Conservation (phyloP, 169 alveolate species). For the Cryptosporidium sp. region DNA sequence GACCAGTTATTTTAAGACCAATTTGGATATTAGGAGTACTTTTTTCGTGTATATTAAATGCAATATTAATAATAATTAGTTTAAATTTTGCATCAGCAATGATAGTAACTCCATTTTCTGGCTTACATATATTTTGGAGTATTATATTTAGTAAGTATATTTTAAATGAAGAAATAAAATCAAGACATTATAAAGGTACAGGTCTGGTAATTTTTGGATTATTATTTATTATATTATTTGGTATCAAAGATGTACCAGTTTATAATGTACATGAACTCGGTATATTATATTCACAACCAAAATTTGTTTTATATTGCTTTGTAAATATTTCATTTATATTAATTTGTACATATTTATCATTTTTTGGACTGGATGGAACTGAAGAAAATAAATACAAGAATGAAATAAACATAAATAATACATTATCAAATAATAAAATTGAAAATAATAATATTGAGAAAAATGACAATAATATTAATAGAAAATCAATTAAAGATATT, state of each 20-base stretch:
- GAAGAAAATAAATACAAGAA: background rate
- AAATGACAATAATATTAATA: background rate
- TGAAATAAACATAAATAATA: background rate
- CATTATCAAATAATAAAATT: background rate
- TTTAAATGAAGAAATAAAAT: slow-evolving; percentile 30
- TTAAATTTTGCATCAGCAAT: slow-evolving; percentile 65
- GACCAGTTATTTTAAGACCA: slow-evolving; percentile 61
- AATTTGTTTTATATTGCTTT: slow-evolving; percentile 22
- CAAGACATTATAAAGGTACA: slow-evolving; percentile 58
- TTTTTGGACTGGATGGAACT: slow-evolving; percentile 54
- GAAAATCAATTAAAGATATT: background rate
- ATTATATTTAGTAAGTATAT: slow-evolving; percentile 49
- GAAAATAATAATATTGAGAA: background rate
- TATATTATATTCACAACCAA: slow-evolving; percentile 28
- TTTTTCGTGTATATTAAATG: slow-evolving; percentile 61
- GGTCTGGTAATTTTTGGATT: slow-evolving; percentile 35
- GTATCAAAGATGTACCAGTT: slow-evolving; percentile 52
- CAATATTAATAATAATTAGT: slow-evolving; percentile 38
- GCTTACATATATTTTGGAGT: slow-evolving; percentile 72
- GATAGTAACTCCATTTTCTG: slow-evolving; percentile 71
- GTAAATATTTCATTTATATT: slow-evolving; percentile 10
- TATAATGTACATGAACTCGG: slow-evolving; percentile 23
- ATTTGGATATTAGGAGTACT: slow-evolving; percentile 62
- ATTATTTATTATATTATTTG: slow-evolving; percentile 41
- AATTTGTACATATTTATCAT: slow-evolving; percentile 33